These are phyloP conservation scores for Talaromyces sp. DNA, from an alignment of 2,329 filamentous ascomycete genomes.

Conservation along the genomic window DNA sequence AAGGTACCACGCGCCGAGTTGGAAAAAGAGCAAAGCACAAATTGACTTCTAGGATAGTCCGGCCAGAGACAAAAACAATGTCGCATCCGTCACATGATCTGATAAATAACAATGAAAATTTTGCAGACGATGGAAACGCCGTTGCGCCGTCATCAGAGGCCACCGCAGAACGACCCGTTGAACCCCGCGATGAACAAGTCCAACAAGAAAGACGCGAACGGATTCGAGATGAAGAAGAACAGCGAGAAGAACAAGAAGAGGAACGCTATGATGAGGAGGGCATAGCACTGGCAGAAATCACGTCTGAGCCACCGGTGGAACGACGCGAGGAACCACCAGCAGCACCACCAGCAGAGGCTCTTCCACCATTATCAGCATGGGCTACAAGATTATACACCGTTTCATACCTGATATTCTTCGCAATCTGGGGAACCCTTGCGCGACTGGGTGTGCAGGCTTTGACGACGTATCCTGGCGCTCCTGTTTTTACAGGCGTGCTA, in stretches of 20 bases:
- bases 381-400: constrained; percentile 65
- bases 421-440: constrained; percentile 78
- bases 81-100: background rate
- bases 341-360: constrained; percentile 6
- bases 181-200: background rate
- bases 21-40: background rate
- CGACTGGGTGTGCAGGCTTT: constrained; percentile 75
- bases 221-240: background rate
- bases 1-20: background rate
- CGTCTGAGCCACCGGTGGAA: constrained; percentile 10
- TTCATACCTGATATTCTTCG: constrained; percentile 81
- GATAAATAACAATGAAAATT: background rate
- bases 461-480: constrained; percentile 73
- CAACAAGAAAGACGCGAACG: background rate
- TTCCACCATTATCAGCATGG: constrained; percentile 44
- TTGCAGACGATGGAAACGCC: constrained; percentile 9
- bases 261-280: background rate
- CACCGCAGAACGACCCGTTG: constrained; percentile 3
- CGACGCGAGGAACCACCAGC: constrained; percentile 7
- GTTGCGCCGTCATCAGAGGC: constrained; percentile 10
- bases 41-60: background rate
- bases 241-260: background rate
- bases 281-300: constrained; percentile 15
- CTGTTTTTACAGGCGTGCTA: constrained; percentile 68
- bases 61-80: background rate